A percentile compares a stretch with the other conserved stretches of the same genome.
Conservation (phyloP, 2,329 filamentous ascomycete genomes). For the Ophiosphaerella narmari region DNA sequence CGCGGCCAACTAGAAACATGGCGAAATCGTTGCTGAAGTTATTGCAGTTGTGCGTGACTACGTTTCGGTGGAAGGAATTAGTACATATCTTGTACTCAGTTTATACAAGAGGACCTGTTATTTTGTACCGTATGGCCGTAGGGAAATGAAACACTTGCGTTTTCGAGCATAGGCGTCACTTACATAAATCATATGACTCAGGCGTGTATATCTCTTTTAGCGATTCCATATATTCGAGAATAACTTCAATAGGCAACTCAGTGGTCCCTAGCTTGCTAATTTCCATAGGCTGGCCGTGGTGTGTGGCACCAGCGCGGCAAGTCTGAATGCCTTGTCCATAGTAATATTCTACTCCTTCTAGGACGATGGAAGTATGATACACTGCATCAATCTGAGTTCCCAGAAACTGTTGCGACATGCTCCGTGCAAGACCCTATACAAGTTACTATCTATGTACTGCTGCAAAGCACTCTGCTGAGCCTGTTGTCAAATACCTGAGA, state of each 20-base stretch:
- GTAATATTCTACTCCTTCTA: conserved; percentile 84
- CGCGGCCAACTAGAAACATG: conserved; percentile 85
- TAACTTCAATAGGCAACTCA: conserved; percentile 76
- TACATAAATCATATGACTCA: conserved; percentile 77
- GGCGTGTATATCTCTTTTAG: conserved; percentile 80
- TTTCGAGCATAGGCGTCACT: no score
- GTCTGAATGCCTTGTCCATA: conserved; percentile 88
- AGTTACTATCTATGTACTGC: conserved; percentile 7
- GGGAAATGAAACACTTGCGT: conserved; percentile 42
- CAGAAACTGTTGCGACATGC: conserved; percentile 62
- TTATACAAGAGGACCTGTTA: no score
- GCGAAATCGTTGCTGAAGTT: conserved; percentile 94
- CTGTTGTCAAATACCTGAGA: conserved; percentile 41
- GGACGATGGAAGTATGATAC: conserved; percentile 90
- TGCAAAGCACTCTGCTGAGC: neutral
- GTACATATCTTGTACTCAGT: no score
- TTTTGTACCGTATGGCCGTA: no score
- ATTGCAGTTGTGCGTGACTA: conserved; percentile 85
- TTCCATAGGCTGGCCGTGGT: conserved; percentile 84
- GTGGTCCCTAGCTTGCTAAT: conserved; percentile 75
- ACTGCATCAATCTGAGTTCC: conserved; percentile 83
- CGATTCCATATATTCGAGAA: conserved; percentile 86
- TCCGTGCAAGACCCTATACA: conserved; percentile 58
- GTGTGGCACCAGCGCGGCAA: conserved; percentile 78
- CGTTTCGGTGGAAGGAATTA: no score